Conservation (phyloP, 352 stramenopile species). For the Aphanomyces euteiches region DNA sequence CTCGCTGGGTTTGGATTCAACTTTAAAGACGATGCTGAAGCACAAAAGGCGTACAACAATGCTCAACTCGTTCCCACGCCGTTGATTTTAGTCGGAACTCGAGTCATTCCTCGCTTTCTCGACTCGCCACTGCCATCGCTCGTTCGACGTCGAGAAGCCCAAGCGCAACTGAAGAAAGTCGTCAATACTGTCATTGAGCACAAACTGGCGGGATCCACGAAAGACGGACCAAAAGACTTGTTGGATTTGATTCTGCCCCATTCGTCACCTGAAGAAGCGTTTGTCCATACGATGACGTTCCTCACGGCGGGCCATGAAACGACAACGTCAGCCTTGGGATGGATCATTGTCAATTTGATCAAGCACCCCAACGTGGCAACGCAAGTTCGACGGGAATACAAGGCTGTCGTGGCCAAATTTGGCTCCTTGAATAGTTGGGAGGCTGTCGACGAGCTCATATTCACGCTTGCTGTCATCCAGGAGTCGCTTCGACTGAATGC, state of each 20-base stretch:
- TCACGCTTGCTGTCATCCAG: constrained; percentile 43
- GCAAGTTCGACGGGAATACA: constrained; percentile 30
- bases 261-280: background rate
- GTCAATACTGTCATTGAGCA: background rate
- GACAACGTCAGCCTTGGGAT: background rate
- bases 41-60: background rate
- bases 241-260: background rate
- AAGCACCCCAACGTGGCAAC: background rate
- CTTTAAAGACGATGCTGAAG: background rate
- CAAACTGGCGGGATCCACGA: background rate
- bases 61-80: background rate
- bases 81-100: background rate
- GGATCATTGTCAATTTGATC: background rate
- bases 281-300: constrained; percentile 32
- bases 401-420: constrained; percentile 40
- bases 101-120: background rate
- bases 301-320: constrained; percentile 32
- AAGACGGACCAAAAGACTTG: background rate
- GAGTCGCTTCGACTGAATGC: constrained; percentile 47
- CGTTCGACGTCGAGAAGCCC: background rate
- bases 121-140: background rate
- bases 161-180: background rate
- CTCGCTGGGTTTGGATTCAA: background rate
- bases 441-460: constrained; percentile 40
- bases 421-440: constrained; percentile 35